phyloP scores from a whole-genome alignment of 257 asterid species.

The Solanum phureja region DNA sequence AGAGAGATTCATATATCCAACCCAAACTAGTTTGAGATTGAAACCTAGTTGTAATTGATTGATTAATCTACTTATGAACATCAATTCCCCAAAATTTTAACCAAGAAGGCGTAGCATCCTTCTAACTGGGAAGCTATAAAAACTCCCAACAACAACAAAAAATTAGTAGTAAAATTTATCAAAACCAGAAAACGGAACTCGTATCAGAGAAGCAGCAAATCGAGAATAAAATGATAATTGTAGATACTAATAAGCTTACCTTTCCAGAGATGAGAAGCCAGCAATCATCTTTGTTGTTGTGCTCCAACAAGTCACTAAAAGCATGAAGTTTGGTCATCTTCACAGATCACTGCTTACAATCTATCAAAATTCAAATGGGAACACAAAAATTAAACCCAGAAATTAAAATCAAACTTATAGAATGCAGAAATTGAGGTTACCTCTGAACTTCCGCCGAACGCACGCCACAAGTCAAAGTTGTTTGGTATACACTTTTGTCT shows the following conservation, averaged over 20 bases:
- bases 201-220: too few relatives aligned
- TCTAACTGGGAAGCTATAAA: not conserved
- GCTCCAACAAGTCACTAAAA: conserved; percentile 41
- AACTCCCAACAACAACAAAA: not conserved
- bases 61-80: not conserved
- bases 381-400: not conserved
- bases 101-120: not conserved
- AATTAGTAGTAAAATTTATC: too few relatives aligned
- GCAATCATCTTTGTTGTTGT: conserved; percentile 43
- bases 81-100: not conserved
- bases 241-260: conserved; percentile 11
- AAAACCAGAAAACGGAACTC: not conserved
- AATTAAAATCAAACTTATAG: not conserved
- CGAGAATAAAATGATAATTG: not conserved
- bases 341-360: not conserved
- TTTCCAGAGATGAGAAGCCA: conserved; percentile 62
- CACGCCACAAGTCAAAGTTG: not conserved
- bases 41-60: not conserved
- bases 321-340: conserved; percentile 30
- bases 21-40: not conserved
- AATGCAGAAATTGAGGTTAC: not conserved
- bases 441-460: not conserved
- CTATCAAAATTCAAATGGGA: not conserved
- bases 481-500: not conserved
- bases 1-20: not conserved